phyloP scores from a whole-genome alignment of 805 yeast genomes.

The Wickerhamiella musiphila region DNA sequence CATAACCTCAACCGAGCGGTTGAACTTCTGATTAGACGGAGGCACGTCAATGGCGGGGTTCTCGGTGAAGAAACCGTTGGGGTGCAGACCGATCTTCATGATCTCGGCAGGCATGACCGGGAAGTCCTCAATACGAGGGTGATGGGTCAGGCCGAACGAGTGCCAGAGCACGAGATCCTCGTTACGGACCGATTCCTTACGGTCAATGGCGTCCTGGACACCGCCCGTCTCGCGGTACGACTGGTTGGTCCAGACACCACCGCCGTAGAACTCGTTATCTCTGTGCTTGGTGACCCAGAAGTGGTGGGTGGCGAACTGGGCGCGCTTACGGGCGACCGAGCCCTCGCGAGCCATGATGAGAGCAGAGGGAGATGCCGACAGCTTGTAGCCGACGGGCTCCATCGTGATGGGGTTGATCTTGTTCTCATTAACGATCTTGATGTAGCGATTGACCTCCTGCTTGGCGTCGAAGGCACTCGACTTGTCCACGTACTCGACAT shows the following conservation, averaged over 20 bases:
- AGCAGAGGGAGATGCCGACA: constrained; percentile 57
- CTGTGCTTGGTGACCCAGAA: constrained; percentile 65
- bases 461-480: constrained; percentile 59
- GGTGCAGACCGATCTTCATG: constrained; percentile 46
- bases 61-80: constrained; percentile 57
- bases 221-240: constrained; percentile 44
- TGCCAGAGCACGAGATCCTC: constrained; percentile 68
- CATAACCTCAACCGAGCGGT: constrained; percentile 34
- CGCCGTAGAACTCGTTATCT: constrained; percentile 58
- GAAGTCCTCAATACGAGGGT: constrained; percentile 72
- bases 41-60: constrained; percentile 73
- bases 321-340: constrained; percentile 53
- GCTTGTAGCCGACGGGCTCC: constrained; percentile 62
- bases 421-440: constrained; percentile 59
- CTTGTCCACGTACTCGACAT: constrained; percentile 46
- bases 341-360: constrained; percentile 51
- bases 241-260: constrained; percentile 79
- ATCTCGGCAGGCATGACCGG: constrained; percentile 80
- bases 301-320: constrained; percentile 57
- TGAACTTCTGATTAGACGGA: constrained; percentile 45
- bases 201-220: constrained; percentile 14
- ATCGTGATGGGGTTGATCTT: constrained; percentile 50
- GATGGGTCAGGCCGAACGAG: constrained; percentile 64
- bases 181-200: constrained; percentile 44
- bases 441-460: constrained; percentile 56